Conservation (phyloP, 495 filamentous ascomycete species). For the Beverwykella pulmonaria region DNA sequence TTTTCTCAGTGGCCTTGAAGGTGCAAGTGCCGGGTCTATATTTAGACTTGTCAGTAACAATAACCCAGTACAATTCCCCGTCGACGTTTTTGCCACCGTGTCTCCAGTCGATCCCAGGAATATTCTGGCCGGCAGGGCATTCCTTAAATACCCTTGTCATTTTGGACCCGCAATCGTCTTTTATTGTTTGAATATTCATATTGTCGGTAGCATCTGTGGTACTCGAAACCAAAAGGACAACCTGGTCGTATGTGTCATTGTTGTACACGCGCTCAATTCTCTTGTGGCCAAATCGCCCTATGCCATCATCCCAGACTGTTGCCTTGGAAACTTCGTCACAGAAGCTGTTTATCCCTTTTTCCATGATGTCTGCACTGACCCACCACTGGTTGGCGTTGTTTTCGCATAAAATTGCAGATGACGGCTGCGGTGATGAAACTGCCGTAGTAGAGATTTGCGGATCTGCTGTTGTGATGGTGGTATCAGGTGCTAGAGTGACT, state of each 20-base stretch:
- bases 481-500: too few relatives aligned
- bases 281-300: not conserved
- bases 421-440: too few relatives aligned
- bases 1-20: not conserved
- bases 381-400: not conserved
- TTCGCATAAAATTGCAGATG: too few relatives aligned
- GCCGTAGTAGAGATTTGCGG: too few relatives aligned
- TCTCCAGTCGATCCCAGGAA: not conserved
- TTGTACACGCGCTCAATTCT: slow-evolving; percentile 2
- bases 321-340: not conserved
- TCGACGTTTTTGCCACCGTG: not conserved
- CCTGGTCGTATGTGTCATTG: slow-evolving; percentile 2
- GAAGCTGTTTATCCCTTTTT: not conserved
- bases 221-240: not conserved
- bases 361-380: not conserved
- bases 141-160: not conserved
- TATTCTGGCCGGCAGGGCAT: not conserved
- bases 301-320: not conserved
- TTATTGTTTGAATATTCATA: not conserved
- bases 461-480: too few relatives aligned
- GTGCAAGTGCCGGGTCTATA: not conserved
- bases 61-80: not conserved
- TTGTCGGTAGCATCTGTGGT: not conserved
- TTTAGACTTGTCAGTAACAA: not conserved
- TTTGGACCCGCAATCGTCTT: not conserved